Evolutionary conservation across 495 filamentous ascomycete species (phyloP).

Genomic region (Polyplosphaeria fusca): DNA sequence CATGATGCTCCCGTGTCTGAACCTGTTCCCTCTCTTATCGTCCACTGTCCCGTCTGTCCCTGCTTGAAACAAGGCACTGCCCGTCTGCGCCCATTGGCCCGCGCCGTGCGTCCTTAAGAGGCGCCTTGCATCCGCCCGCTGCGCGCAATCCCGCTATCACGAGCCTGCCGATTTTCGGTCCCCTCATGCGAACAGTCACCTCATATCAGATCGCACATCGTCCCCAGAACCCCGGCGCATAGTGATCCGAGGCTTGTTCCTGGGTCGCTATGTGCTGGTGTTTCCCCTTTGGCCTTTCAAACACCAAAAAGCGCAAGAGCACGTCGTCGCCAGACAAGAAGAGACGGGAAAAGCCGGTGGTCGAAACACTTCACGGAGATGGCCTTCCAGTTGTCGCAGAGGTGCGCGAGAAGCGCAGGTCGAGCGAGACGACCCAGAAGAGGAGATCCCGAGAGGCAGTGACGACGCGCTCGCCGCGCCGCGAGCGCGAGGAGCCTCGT

Average conservation of each 20-base stretch:
- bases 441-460: conserved; percentile 11
- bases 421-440: conserved; percentile 14
- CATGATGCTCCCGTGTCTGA: conserved; percentile 24
- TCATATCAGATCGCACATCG: conserved; percentile 7
- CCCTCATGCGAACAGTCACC: conserved; percentile 22
- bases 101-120: conserved; percentile 23
- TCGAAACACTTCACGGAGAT: conserved; percentile 19
- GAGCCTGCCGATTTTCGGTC: conserved; percentile 23
- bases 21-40: conserved; percentile 18
- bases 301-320: conserved; percentile 24
- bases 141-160: conserved; percentile 16
- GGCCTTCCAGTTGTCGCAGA: conserved; percentile 22
- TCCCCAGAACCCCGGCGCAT: conserved; percentile 12
- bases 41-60: conserved; percentile 1
- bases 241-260: conserved; percentile 16
- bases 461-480: conserved; percentile 14
- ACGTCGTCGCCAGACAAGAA: conserved; percentile 29
- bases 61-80: conserved; percentile 9
- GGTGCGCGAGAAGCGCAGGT: conserved; percentile 27
- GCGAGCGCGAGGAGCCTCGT: conserved; percentile 13
- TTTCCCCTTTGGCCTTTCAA: conserved; percentile 25
- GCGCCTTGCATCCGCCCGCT: conserved; percentile 5
- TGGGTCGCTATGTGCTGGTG: conserved; percentile 35
- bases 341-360: conserved; percentile 22
- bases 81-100: conserved; percentile 14